Conservation (phyloP, 1,139 yeast species). For the Pichia sp. region DNA sequence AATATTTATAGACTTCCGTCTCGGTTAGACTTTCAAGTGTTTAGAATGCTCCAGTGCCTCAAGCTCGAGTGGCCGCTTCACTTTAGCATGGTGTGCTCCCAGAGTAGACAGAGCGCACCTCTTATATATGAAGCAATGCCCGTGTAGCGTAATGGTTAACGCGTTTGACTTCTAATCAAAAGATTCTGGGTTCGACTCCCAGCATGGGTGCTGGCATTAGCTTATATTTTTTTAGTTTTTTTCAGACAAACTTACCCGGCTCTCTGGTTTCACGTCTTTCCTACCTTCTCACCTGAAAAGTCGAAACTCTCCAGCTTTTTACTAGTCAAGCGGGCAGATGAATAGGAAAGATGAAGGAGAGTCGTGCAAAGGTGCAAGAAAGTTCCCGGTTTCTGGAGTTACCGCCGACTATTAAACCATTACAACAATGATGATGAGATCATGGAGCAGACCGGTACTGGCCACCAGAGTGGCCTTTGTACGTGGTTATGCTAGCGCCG, state of each 20-base stretch:
- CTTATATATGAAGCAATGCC: constrained; percentile 13
- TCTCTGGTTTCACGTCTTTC: neutral
- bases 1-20: too few species aligned
- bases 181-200: constrained; percentile 23
- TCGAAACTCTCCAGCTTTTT: neutral
- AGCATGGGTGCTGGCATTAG: constrained; percentile 22
- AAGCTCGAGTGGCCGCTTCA: too few species aligned
- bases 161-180: constrained; percentile 22
- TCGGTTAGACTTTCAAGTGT: too few species aligned
- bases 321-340: neutral
- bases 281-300: neutral
- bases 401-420: neutral
- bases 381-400: too few species aligned
- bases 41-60: too few species aligned
- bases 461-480: neutral
- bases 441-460: constrained; percentile 3
- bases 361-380: too few species aligned
- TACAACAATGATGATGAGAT: constrained; percentile 7
- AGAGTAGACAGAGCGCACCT: too few species aligned
- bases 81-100: too few species aligned
- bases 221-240: constrained; percentile 10
- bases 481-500: constrained; percentile 12
- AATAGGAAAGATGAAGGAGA: neutral
- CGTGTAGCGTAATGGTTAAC: constrained; percentile 23
- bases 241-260: constrained; percentile 6